These are phyloP conservation scores for Suillus subalutaceus DNA, from an alignment of 768 basidiomycete species.

Conservation along the genomic window DNA sequence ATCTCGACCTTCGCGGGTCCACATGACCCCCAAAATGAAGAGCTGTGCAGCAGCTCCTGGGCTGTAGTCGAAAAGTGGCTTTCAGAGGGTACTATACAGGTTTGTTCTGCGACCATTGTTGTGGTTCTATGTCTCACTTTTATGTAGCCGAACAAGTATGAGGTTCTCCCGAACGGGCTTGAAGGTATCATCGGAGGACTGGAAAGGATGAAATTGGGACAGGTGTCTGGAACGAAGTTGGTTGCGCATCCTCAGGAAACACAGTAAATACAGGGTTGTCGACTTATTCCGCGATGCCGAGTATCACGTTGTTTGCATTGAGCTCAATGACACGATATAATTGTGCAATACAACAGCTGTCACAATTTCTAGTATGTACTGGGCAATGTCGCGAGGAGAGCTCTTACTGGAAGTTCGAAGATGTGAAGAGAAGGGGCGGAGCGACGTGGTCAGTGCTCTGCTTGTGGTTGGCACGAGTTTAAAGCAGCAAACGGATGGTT, in stretches of 20 bases:
- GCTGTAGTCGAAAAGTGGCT: constrained; percentile 25
- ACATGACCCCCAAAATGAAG: constrained; percentile 20
- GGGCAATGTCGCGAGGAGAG: too few species aligned
- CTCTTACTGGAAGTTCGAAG: too few species aligned
- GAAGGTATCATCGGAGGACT: constrained; percentile 40
- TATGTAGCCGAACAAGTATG: constrained; percentile 41
- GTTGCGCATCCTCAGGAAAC: constrained; percentile 45
- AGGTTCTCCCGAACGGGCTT: constrained; percentile 45
- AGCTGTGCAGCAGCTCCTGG: constrained; percentile 25
- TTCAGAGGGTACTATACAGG: constrained; percentile 31
- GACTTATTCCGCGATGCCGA: background rate
- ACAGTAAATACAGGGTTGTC: constrained; percentile 14
- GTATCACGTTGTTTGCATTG: too few species aligned
- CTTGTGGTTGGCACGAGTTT: too few species aligned
- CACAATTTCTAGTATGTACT: too few species aligned
- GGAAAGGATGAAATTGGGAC: constrained; percentile 35
- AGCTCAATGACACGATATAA: too few species aligned
- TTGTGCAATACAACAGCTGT: too few species aligned
- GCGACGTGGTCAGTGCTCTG: too few species aligned
- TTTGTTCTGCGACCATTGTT: constrained; percentile 1
- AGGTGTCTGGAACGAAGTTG: constrained; percentile 47
- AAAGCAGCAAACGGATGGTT: constrained; percentile 79
- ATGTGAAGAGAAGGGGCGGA: too few species aligned
- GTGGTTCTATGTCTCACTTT: constrained; percentile 4
- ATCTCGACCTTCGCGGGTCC: constrained; percentile 28